phyloP scores from a whole-genome alignment of 495 filamentous ascomycete genomes.

The Annulohypoxylon moriforme region DNA sequence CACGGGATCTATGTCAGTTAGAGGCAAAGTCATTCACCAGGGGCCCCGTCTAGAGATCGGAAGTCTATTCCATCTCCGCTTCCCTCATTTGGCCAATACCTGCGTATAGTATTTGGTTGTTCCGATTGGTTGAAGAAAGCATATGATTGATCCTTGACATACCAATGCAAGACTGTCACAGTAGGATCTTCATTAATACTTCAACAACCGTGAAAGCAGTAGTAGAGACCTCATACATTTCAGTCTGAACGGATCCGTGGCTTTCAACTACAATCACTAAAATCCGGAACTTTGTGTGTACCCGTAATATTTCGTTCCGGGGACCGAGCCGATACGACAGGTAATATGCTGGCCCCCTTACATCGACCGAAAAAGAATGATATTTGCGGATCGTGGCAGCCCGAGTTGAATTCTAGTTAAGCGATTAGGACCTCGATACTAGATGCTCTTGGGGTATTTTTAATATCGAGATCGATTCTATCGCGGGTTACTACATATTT shows the following conservation, averaged over 20 bases:
- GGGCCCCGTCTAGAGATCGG: neutral
- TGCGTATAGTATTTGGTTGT: neutral
- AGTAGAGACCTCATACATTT: slow-evolving; percentile 1
- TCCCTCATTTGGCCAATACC: neutral
- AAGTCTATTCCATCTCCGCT: neutral
- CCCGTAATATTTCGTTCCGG: slow-evolving; percentile 8
- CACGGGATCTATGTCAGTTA: neutral
- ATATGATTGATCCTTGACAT: neutral
- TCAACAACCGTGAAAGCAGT: neutral
- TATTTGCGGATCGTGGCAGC: neutral
- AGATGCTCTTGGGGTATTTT: neutral
- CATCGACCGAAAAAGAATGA: slow-evolving; percentile 6
- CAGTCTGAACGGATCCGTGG: neutral
- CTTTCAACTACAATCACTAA: slow-evolving; percentile 7
- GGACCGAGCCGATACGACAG: neutral
- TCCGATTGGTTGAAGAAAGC: slow-evolving; percentile 11
- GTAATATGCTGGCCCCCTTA: neutral
- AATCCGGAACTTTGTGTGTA: slow-evolving; percentile 1
- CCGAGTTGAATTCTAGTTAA: neutral
- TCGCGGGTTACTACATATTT: neutral
- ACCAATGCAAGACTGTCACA: neutral
- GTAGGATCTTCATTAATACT: neutral
- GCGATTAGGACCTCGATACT: slow-evolving; percentile 1
- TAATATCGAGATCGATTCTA: slow-evolving; percentile 9
- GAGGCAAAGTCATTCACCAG: neutral